Evolutionary conservation across 208 protist species (phyloP), one percentile per base, ranked within the genome.

Genomic region (Trypanosoma platydactyli): DNA sequence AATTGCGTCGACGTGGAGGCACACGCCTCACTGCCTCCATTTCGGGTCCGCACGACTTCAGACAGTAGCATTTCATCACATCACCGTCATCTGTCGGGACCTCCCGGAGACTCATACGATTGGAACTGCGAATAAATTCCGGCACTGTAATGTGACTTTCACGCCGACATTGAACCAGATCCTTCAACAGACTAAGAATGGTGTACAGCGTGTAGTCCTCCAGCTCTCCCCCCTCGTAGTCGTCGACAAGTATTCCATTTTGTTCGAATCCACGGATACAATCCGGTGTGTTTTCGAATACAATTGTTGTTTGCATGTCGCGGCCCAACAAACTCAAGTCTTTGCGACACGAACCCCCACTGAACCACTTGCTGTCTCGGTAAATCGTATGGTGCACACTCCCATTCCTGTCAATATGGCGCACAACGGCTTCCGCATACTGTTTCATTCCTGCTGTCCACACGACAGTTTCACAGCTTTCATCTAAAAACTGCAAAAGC

Each of bases 251-350:
- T 5, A 97, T 64, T 1, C 83, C 88, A 70, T 97, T 94, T 56
- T 79, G 68, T 76, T 97, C 88, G 72, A 92, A 86, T 49, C 91
- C 91, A 48, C 77, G 79, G 49, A 94, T 80, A 73, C 87, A 95
- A 68, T 97, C 90, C 7, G 90, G 90, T 5, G 92, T 97, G 75
- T 97, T 97, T 58, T 97, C 92, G 35, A 97, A 80, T 46, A 97
- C 86, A 74, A 97, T 82, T 33, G 77, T 88, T 15, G 59, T 80
- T 48, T 79, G 75, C 38, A 89, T 66, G 57, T 92, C 81, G 18
- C 92, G 84, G 22, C 89, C 89, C 41, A 97, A 80, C 18, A 94
- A 72, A 16, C 60, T 75, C 40, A 97, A 74, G 50, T 97, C 89
- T 71, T 97, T 97, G 27, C 83, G 81, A 11, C 74, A 78, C 13